Conservation (phyloP, 2,329 filamentous ascomycete species). For the Penicillium sp. region DNA sequence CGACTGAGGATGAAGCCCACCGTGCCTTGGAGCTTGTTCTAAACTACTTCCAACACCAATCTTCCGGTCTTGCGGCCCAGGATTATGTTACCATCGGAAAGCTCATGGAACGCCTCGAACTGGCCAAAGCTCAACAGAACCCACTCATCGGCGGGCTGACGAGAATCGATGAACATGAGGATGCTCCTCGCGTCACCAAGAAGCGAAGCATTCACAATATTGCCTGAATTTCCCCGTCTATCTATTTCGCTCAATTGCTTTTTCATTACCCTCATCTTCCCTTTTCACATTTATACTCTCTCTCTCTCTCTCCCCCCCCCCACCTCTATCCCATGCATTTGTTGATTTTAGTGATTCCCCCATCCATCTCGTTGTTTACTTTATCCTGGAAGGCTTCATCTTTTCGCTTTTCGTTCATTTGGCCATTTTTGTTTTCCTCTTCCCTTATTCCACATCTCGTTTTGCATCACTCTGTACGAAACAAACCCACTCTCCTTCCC, state of each 20-base stretch:
- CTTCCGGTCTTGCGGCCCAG: conserved; percentile 71
- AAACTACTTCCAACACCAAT: conserved; percentile 76
- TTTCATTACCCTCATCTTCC: background rate
- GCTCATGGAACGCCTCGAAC: conserved; percentile 81
- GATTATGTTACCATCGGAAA: conserved; percentile 80
- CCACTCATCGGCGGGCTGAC: conserved; percentile 49
- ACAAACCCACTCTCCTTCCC: background rate
- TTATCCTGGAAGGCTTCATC: conserved; percentile 1
- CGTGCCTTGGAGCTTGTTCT: conserved; percentile 80
- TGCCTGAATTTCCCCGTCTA: conserved; percentile 21
- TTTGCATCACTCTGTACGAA: background rate
- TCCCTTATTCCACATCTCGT: background rate
- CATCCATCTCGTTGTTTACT: conserved; percentile 1
- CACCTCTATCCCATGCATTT: background rate
- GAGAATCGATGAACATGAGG: conserved; percentile 48
- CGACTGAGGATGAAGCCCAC: conserved; percentile 83
- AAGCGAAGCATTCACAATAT: conserved; percentile 53
- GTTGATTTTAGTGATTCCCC: conserved; percentile 9
- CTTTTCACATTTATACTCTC: background rate
- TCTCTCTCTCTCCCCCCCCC: background rate
- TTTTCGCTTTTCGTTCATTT: background rate
- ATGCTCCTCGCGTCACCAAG: conserved; percentile 47
- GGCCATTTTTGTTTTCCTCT: background rate
- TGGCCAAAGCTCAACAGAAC: conserved; percentile 58
- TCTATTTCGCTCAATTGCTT: no score